phyloP scores from a whole-genome alignment of 208 protist species.

The Leishmania guyanensis region DNA sequence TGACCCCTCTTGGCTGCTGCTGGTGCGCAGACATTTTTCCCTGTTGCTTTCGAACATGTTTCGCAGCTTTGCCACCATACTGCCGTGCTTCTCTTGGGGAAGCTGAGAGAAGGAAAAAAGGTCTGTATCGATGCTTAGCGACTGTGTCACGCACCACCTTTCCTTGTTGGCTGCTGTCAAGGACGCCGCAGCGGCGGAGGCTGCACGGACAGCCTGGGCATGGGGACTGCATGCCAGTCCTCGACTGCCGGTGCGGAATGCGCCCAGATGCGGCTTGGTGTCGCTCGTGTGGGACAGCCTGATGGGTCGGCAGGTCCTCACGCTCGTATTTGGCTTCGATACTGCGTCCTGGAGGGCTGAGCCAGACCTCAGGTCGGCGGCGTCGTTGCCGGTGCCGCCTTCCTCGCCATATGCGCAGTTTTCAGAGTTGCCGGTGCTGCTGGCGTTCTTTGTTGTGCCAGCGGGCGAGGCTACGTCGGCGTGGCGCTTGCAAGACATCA shows the following conservation, averaged over 20 bases:
- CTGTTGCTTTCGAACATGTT: constrained; percentile 11
- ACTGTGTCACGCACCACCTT: constrained; percentile 21
- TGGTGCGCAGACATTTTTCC: not conserved
- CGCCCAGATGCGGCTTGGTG: too few species aligned
- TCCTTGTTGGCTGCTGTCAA: not conserved
- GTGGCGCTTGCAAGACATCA: not conserved
- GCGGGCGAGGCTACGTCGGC: not conserved
- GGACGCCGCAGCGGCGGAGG: not conserved
- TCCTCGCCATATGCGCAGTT: not conserved
- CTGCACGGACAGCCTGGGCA: not conserved
- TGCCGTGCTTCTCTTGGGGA: constrained; percentile 10
- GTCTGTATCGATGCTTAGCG: constrained; percentile 11
- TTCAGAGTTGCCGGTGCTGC: not conserved
- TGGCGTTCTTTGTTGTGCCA: constrained; percentile 3
- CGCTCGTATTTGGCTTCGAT: not conserved
- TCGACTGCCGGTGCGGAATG: not conserved
- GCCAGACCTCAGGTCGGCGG: not conserved
- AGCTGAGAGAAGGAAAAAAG: constrained; percentile 27
- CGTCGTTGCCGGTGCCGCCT: not conserved
- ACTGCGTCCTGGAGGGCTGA: not conserved
- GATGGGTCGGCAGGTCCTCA: constrained; percentile 1
- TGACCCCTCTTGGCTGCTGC: not conserved
- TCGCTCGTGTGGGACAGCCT: not conserved
- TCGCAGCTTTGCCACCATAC: constrained; percentile 17
- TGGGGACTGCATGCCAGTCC: not conserved